phyloP scores from a whole-genome alignment of 768 basidiomycete genomes.

The Mycena belliarum region DNA sequence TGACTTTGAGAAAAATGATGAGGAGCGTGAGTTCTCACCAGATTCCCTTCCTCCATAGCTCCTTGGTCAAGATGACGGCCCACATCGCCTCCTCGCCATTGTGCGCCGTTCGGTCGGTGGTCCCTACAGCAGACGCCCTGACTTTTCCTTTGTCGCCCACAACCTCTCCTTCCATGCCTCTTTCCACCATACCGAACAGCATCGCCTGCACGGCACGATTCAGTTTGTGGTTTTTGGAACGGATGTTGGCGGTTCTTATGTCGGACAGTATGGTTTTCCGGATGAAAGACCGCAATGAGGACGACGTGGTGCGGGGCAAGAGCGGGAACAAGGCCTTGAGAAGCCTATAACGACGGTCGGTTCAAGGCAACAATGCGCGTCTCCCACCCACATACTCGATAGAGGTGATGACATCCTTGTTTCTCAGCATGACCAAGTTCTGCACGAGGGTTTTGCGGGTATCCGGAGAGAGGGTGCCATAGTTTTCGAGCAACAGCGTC shows the following conservation, averaged over 20 bases:
- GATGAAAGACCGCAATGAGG: slow-evolving; percentile 80
- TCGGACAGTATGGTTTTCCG: slow-evolving; percentile 93
- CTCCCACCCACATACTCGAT: slow-evolving; percentile 67
- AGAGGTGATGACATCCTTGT: slow-evolving; percentile 89
- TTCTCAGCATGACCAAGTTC: slow-evolving; percentile 90
- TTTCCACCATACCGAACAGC: slow-evolving; percentile 94
- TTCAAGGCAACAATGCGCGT: slow-evolving; percentile 3
- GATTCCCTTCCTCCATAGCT: slow-evolving; percentile 90
- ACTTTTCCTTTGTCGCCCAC: slow-evolving; percentile 82
- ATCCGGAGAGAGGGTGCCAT: slow-evolving; percentile 74
- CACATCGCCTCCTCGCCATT: slow-evolving; percentile 91
- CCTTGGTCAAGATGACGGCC: slow-evolving; percentile 92
- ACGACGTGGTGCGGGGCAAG: slow-evolving; percentile 89
- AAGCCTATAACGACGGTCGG: slow-evolving; percentile 51
- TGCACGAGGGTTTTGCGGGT: slow-evolving; percentile 84
- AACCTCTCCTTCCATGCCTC: slow-evolving; percentile 82
- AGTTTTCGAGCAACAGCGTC: slow-evolving; percentile 74
- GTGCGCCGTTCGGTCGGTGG: slow-evolving; percentile 38
- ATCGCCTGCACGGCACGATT: slow-evolving; percentile 95
- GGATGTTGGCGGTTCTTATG: slow-evolving; percentile 86
- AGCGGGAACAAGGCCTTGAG: slow-evolving; percentile 92
- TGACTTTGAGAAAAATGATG: neutral
- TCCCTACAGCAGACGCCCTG: slow-evolving; percentile 41
- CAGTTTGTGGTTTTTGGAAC: slow-evolving; percentile 90
- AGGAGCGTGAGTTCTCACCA: slow-evolving; percentile 53